phyloP scores from a whole-genome alignment of 73 alveolate species.

The Uronychia setigera region DNA sequence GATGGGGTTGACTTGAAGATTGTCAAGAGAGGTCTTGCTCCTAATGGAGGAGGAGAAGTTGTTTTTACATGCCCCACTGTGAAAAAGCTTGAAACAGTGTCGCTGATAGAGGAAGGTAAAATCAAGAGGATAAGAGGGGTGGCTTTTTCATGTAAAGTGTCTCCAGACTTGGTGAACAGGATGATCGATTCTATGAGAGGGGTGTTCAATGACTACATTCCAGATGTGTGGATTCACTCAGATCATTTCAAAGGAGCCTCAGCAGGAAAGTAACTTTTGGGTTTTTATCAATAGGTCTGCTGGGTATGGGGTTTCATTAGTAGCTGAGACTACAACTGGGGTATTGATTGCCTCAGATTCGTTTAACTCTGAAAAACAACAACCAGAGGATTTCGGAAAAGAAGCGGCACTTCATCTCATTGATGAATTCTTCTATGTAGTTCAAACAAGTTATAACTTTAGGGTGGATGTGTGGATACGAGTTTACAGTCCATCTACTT shows the following conservation, averaged over 20 bases:
- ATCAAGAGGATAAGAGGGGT: slow-evolving; percentile 92
- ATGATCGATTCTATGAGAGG: slow-evolving; percentile 87
- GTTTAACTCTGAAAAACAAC: slow-evolving; percentile 70
- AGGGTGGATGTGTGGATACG: slow-evolving; percentile 84
- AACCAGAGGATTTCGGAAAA: slow-evolving; percentile 88
- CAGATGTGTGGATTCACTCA: slow-evolving; percentile 97
- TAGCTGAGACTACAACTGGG: slow-evolving; percentile 93
- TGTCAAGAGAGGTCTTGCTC: slow-evolving; percentile 80
- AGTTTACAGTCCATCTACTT: slow-evolving; percentile 74
- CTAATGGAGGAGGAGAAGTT: slow-evolving; percentile 85
- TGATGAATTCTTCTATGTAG: slow-evolving; percentile 86
- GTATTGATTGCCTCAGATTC: slow-evolving; percentile 81
- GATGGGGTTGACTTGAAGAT: slow-evolving; percentile 89
- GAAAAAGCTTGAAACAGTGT: slow-evolving; percentile 77
- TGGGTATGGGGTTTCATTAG: slow-evolving; percentile 92
- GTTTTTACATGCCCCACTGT: slow-evolving; percentile 72
- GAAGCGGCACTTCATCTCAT: slow-evolving; percentile 84
- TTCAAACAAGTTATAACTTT: too few relatives aligned
- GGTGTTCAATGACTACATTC: slow-evolving; percentile 94
- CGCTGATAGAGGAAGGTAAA: slow-evolving; percentile 91
- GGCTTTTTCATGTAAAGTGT: slow-evolving; percentile 82
- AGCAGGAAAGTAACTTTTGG: slow-evolving; percentile 77
- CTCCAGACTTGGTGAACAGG: slow-evolving; percentile 78
- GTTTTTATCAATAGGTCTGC: too few relatives aligned
- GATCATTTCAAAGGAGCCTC: slow-evolving; percentile 89